A percentile compares a stretch with the other conserved stretches of the same genome.
phyloP scores from a whole-genome alignment of 108 stramenopile species.

The Cyclotella baltica region DNA sequence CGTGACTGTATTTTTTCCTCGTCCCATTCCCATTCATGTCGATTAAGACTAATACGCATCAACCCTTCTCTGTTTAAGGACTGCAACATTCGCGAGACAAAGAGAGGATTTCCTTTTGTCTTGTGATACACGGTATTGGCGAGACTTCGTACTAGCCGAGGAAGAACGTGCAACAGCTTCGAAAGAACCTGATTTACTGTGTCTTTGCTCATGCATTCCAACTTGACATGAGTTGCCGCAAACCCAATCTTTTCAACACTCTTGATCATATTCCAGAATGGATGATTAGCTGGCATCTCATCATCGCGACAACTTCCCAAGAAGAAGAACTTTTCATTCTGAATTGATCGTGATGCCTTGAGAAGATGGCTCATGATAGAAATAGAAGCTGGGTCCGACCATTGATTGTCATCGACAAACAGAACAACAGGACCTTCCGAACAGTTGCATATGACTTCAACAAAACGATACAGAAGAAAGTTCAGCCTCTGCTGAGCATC shows the following conservation, averaged over 20 bases:
- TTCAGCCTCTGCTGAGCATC: constrained; percentile 31
- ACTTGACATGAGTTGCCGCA: neutral
- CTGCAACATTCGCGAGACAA: constrained; percentile 16
- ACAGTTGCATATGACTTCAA: constrained; percentile 27
- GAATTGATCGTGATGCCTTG: neutral
- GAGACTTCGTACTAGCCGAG: constrained; percentile 17
- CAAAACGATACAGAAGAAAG: constrained; percentile 26
- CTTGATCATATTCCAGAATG: constrained; percentile 5
- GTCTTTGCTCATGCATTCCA: constrained; percentile 14
- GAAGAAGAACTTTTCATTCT: constrained; percentile 30
- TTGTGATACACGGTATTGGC: constrained; percentile 17
- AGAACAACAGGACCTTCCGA: constrained; percentile 14
- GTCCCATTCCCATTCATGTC: constrained; percentile 40
- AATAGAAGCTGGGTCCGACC: constrained; percentile 33
- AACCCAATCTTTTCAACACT: neutral
- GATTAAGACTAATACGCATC: constrained; percentile 8
- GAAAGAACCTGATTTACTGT: constrained; percentile 25
- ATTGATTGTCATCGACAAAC: constrained; percentile 46
- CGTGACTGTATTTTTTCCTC: constrained; percentile 13
- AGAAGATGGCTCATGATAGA: constrained; percentile 18
- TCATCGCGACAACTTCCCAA: constrained; percentile 34
- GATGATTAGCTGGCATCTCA: constrained; percentile 7
- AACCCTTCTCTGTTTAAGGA: constrained; percentile 26
- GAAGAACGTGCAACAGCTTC: constrained; percentile 5
- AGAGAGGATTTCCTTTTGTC: constrained; percentile 35